These are phyloP conservation scores for Ceriops decandra DNA, from an alignment of 345 rosid genomes.

Conservation along the genomic window DNA sequence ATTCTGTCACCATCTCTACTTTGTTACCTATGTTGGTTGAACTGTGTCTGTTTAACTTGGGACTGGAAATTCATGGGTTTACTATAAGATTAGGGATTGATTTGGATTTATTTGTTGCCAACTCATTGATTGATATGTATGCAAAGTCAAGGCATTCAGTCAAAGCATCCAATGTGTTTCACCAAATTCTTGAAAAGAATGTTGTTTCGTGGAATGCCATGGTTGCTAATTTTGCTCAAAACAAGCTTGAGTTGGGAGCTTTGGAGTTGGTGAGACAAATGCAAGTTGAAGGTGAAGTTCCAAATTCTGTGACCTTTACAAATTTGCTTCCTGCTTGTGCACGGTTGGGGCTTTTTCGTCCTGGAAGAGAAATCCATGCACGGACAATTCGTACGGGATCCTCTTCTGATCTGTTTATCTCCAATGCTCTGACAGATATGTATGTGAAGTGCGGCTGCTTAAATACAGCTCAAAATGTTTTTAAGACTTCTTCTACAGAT, in stretches of 20 bases:
- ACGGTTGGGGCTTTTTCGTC: slow-evolving; percentile 27
- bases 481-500: background rate
- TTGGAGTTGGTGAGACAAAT: slow-evolving; percentile 39
- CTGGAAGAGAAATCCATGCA: slow-evolving; percentile 47
- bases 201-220: slow-evolving; percentile 54
- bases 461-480: background rate
- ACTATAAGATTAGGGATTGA: slow-evolving; percentile 35
- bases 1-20: slow-evolving; percentile 40
- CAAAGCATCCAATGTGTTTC: slow-evolving; percentile 29
- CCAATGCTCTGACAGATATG: slow-evolving; percentile 9
- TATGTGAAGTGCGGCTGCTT: background rate
- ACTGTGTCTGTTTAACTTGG: slow-evolving; percentile 27
- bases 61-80: slow-evolving; percentile 45
- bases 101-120: slow-evolving; percentile 39
- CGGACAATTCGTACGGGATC: slow-evolving; percentile 30
- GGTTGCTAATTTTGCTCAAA: slow-evolving; percentile 49
- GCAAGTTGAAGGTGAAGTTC: slow-evolving; percentile 34
- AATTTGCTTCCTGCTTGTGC: slow-evolving; percentile 47
- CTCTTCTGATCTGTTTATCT: slow-evolving; percentile 31
- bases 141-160: slow-evolving; percentile 35
- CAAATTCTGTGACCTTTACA: slow-evolving; percentile 41
- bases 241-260: slow-evolving; percentile 31
- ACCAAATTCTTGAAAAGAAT: slow-evolving; percentile 25
- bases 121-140: slow-evolving; percentile 53
- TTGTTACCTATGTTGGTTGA: slow-evolving; percentile 44